A percentile compares a stretch with the other conserved stretches of the same genome.
Conservation (phyloP, 2,329 filamentous ascomycete species). For the Amylocarpus encephaloides region DNA sequence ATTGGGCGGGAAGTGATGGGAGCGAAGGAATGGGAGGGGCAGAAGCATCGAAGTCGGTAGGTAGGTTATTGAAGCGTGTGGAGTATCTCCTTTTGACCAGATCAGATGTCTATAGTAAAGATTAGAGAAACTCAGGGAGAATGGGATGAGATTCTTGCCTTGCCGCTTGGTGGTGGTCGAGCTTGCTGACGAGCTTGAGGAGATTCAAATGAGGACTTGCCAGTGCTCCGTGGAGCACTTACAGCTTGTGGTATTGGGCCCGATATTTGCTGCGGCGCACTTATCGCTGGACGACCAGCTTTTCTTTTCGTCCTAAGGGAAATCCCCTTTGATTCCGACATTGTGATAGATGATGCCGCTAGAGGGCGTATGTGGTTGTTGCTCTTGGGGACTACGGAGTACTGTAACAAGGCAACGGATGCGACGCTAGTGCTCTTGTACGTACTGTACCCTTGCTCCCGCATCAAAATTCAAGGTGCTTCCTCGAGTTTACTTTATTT, state of each 20-base stretch:
- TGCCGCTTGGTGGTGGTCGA: slow-evolving; percentile 49
- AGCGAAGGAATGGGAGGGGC: slow-evolving; percentile 66
- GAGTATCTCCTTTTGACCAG: slow-evolving; percentile 94
- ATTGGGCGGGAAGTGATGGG: slow-evolving; percentile 57
- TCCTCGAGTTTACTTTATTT: slow-evolving; percentile 4
- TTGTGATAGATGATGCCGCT: slow-evolving; percentile 27
- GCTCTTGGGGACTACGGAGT: too few species aligned
- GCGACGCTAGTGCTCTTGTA: too few species aligned
- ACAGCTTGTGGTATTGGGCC: slow-evolving; percentile 50
- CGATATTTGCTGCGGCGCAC: slow-evolving; percentile 57
- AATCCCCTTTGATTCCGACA: slow-evolving; percentile 56
- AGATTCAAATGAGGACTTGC: slow-evolving; percentile 28
- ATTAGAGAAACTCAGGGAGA: neutral
- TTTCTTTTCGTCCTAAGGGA: slow-evolving; percentile 60
- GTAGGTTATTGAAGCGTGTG: slow-evolving; percentile 76
- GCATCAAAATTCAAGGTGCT: slow-evolving; percentile 2
- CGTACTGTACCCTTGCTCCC: neutral
- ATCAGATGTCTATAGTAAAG: slow-evolving; percentile 52
- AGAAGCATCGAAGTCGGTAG: slow-evolving; percentile 60
- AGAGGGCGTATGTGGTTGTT: too few species aligned
- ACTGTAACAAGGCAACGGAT: too few species aligned
- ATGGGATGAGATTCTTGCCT: slow-evolving; percentile 37
- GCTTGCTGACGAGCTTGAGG: slow-evolving; percentile 28
- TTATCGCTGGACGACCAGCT: slow-evolving; percentile 50
- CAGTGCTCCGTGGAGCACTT: slow-evolving; percentile 33